A percentile compares a stretch with the other conserved stretches of the same genome.
Evolutionary conservation across 2,329 filamentous ascomycete species (phyloP).

Genomic region (Trichoderma simmonsii): DNA sequence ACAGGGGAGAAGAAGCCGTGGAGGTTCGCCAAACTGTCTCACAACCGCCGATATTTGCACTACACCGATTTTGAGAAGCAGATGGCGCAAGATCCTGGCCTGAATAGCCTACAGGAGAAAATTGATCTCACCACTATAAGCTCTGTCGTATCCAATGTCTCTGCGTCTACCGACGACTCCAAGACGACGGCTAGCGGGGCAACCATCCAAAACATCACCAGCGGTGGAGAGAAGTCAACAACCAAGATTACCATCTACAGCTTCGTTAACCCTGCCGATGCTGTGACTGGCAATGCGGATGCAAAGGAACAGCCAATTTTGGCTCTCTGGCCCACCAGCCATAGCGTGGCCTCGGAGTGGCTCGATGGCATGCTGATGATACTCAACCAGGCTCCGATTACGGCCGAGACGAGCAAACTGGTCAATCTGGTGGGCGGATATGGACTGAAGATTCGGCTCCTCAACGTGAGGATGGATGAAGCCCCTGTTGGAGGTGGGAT

Average conservation of each 20-base stretch:
- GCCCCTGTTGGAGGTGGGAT: constrained; percentile 65
- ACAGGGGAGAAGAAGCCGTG: constrained; percentile 56
- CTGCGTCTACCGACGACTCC: constrained; percentile 56
- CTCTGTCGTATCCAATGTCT: constrained; percentile 91
- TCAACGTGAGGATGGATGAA: constrained; percentile 87
- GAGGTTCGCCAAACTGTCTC: constrained; percentile 84
- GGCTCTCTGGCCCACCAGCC: constrained; percentile 75
- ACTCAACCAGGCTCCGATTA: constrained; percentile 91
- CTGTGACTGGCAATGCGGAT: constrained; percentile 32
- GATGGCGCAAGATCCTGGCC: constrained; percentile 60
- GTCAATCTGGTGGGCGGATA: constrained; percentile 84
- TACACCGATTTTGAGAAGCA: constrained; percentile 78
- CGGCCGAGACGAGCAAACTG: constrained; percentile 90
- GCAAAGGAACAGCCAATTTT: constrained; percentile 70
- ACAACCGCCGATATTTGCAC: constrained; percentile 86
- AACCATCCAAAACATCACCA: constrained; percentile 37
- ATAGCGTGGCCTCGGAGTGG: constrained; percentile 91
- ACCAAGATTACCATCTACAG: constrained; percentile 94
- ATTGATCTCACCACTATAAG: constrained; percentile 85
- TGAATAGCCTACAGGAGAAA: constrained; percentile 74
- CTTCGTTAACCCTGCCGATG: constrained; percentile 48
- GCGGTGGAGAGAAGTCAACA: constrained; percentile 45
- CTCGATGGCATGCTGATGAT: constrained; percentile 93
- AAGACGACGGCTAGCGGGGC: constrained; percentile 43
- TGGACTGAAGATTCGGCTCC: constrained; percentile 83